Base-by-base conservation (phyloP, 225 moss, liverwort and hornwort species). In the Polytrichum formosum region DNA sequence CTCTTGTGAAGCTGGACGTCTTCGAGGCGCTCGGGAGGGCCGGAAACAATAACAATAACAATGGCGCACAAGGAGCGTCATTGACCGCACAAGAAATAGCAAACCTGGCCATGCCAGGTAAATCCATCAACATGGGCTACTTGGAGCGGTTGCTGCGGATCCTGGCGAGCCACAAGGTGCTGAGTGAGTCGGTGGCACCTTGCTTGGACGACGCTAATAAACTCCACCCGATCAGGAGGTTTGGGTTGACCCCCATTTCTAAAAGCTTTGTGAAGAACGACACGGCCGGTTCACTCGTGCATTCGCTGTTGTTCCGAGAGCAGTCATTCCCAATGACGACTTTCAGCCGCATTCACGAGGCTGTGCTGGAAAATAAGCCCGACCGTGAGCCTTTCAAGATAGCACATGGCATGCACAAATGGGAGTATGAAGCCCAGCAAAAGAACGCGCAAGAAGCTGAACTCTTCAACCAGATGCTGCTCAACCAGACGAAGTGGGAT, bases 231-330 rank as follows among this genome's bases (percentile, higher is more conserved):
- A 54, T 53, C 28, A 54, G 69, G 18, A 63, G 75, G 4, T 76
- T 70, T 21, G 63, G 63, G 0, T 56, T 64, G 25, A 25, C 53
- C 1, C 64, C 75, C 19, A 54, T 70, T 4, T 27, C 54, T 5
- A 56, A 35, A 6, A 61, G n/a, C 5, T 26, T 68, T 5, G 60
- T 74, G 9, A 74, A 56, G 37, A 30, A 64, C 17, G 19, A 62
- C 30, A 27, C 28, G 2, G 69, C 27, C 2, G 63, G 35, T 1
- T 70, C 75, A 0, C 18, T 69, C 3, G 75, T 64, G 23, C 69
- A 65, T 2, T 1, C 70, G 1, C 28, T 33, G 13, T 25, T 64
- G 10, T 1, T 63, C 2, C 13, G 0, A 9, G 70, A 69, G 55
- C 6, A 18, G 20, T 7, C 6, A n/a, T 29, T 9, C 4, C 26